phyloP scores from a whole-genome alignment of 108 stramenopile species.

The Nitzschia sp. region DNA sequence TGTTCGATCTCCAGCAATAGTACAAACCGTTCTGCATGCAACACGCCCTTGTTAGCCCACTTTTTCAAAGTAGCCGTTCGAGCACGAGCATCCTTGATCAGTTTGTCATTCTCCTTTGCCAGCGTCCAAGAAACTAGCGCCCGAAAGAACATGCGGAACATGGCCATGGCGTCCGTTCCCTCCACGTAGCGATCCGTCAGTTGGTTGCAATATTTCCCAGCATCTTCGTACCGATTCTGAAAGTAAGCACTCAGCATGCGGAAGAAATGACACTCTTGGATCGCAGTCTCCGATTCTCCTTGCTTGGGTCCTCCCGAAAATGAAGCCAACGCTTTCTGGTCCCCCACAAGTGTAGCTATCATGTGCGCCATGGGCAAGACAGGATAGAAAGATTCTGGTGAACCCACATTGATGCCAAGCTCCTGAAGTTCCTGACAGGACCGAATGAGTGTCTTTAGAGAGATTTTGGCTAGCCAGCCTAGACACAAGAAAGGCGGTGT shows the following conservation, averaged over 20 bases:
- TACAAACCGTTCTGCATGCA: neutral
- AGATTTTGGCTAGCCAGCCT: too few species aligned
- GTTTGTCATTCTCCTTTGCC: too few species aligned
- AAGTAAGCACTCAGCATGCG: conserved; percentile 7
- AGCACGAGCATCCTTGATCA: too few species aligned
- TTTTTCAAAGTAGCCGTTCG: too few species aligned
- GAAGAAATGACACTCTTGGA: conserved; percentile 7
- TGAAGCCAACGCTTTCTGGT: neutral
- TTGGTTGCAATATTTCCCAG: neutral
- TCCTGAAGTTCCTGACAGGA: neutral
- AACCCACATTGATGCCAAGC: neutral
- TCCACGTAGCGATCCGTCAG: neutral
- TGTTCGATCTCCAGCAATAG: neutral
- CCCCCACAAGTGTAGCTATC: conserved; percentile 3
- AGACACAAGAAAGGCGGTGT: neutral
- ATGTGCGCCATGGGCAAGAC: conserved; percentile 10
- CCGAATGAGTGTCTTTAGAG: too few species aligned
- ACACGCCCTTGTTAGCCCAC: too few species aligned
- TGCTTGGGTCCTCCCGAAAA: neutral
- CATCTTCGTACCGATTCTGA: conserved; percentile 1
- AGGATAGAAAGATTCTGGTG: neutral
- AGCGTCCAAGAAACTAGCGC: conserved; percentile 5
- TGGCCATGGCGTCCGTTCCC: conserved; percentile 2
- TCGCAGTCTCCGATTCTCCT: neutral
- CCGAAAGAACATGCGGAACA: conserved; percentile 7